Evolutionary conservation across 73 alveolate genomes (phyloP).

Genomic region (Tetrahymena malaccensis): DNA sequence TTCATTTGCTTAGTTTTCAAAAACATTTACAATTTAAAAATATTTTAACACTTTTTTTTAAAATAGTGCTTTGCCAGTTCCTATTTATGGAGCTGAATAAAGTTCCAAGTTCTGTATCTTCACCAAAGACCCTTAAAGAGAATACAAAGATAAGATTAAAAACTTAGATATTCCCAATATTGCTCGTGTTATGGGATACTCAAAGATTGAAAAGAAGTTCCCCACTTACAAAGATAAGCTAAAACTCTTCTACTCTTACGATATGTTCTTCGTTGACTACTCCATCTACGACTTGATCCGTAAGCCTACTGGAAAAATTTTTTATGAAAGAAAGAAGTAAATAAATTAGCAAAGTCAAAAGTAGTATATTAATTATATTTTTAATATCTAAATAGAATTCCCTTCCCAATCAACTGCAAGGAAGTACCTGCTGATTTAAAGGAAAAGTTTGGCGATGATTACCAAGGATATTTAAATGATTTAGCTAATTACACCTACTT

Average conservation of each 20-base stretch:
- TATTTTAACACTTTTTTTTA: neutral
- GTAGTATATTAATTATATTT: neutral
- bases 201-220: constrained; percentile 37
- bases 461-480: constrained; percentile 4
- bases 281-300: constrained; percentile 69
- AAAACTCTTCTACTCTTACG: constrained; percentile 57
- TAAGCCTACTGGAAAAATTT: constrained; percentile 70
- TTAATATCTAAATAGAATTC: constrained; percentile 4
- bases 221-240: constrained; percentile 47
- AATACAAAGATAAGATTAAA: constrained; percentile 43
- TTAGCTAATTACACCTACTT: constrained; percentile 26
- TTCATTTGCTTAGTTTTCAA: too few relatives aligned
- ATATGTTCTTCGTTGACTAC: constrained; percentile 76
- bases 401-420: constrained; percentile 25
- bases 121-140: constrained; percentile 63
- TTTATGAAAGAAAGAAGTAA: constrained; percentile 77
- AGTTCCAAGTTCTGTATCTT: constrained; percentile 47
- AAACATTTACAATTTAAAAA: neutral
- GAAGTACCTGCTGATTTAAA: neutral
- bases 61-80: constrained; percentile 39
- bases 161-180: constrained; percentile 61
- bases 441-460: neutral
- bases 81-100: constrained; percentile 45
- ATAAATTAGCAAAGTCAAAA: neutral
- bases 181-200: constrained; percentile 51